Evolutionary conservation across 78 protist genomes (phyloP).

Genomic region (Salpingoeca rosetta): DNA sequence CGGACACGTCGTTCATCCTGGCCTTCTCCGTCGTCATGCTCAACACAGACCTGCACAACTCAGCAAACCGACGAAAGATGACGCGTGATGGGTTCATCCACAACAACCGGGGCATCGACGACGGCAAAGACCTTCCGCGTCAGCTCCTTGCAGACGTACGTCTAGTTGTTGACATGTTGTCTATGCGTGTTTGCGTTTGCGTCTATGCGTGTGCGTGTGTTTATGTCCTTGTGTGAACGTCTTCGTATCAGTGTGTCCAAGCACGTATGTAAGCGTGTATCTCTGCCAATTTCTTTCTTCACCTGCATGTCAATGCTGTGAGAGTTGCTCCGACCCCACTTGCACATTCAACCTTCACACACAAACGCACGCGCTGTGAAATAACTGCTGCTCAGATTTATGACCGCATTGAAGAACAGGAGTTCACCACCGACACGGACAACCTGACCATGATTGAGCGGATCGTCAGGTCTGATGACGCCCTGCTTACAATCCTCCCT

Average conservation of each 20-base stretch:
- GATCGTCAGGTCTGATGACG: neutral
- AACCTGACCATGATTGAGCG: neutral
- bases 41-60: slow-evolving; percentile 62
- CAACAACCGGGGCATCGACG: slow-evolving; percentile 35
- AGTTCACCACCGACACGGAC: neutral
- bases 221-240: too few relatives aligned
- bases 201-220: too few relatives aligned
- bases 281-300: too few relatives aligned
- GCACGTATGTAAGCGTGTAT: too few relatives aligned
- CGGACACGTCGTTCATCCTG: slow-evolving; percentile 43
- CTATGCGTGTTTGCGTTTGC: too few relatives aligned
- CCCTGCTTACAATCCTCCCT: neutral
- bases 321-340: too few relatives aligned
- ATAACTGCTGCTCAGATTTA: too few relatives aligned
- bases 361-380: too few relatives aligned
- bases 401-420: neutral
- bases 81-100: slow-evolving; percentile 38
- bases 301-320: too few relatives aligned
- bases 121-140: neutral
- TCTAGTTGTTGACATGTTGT: too few relatives aligned
- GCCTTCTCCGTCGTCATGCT: slow-evolving; percentile 61
- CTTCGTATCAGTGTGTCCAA: too few relatives aligned
- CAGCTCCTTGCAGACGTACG: neutral
- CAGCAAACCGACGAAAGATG: slow-evolving; percentile 27
- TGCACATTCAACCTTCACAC: too few relatives aligned